Evolutionary conservation across 2,329 filamentous ascomycete genomes (phyloP).

Genomic region (Podosphaera aphanis): DNA sequence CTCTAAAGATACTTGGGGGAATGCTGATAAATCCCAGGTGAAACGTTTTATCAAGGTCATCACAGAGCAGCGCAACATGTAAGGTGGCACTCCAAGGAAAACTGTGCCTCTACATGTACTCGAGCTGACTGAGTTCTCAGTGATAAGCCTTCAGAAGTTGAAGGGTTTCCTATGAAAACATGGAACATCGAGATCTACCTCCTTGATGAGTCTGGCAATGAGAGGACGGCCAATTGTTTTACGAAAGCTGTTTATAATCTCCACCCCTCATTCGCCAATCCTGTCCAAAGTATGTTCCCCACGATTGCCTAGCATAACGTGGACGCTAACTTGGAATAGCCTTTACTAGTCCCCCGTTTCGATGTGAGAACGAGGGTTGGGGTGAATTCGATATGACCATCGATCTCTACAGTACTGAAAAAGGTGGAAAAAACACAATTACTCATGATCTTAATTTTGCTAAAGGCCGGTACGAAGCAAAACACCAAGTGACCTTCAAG

Average conservation of each 20-base stretch:
- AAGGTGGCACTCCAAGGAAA: constrained; percentile 3
- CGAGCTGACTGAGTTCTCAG: constrained; percentile 20
- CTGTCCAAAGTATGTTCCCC: constrained; percentile 48
- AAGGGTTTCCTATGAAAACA: constrained; percentile 75
- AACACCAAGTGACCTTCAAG: constrained; percentile 65
- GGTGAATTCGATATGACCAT: constrained; percentile 95
- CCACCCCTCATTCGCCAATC: constrained; percentile 79
- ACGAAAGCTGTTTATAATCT: constrained; percentile 83
- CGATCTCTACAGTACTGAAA: constrained; percentile 60
- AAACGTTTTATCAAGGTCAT: constrained; percentile 83
- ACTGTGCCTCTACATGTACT: background rate
- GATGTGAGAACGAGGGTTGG: constrained; percentile 86
- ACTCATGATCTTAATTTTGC: constrained; percentile 84
- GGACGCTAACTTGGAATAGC: constrained; percentile 22
- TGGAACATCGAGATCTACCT: constrained; percentile 79
- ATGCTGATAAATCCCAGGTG: constrained; percentile 22
- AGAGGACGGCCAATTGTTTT: constrained; percentile 64
- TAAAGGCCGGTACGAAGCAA: constrained; percentile 56
- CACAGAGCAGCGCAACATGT: constrained; percentile 61
- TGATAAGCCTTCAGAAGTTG: constrained; percentile 56
- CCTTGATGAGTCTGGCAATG: constrained; percentile 65
- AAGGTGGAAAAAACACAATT: constrained; percentile 58
- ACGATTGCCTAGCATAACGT: background rate
- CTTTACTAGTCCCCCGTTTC: constrained; percentile 68
- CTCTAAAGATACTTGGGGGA: background rate